Conservation (phyloP, 192 early-diverging fungal genomes). For the Funneliformis geosporum region DNA sequence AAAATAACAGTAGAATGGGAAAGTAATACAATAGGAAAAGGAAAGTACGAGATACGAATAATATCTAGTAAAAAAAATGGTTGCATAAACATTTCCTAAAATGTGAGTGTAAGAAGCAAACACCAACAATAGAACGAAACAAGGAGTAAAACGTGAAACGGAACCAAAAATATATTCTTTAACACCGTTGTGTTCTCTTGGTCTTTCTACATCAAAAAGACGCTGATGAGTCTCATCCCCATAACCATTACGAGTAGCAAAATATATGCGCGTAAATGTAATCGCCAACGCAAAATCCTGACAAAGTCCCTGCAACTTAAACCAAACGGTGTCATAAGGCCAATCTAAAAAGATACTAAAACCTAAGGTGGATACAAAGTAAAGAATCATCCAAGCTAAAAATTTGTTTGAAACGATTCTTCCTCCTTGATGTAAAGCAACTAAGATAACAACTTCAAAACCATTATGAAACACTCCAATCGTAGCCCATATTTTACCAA, state of each 20-base stretch:
- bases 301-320: slow-evolving; percentile 45
- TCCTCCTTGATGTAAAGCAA: slow-evolving; percentile 40
- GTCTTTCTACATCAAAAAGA: background rate
- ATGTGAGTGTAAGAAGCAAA: slow-evolving; percentile 40
- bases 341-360: slow-evolving; percentile 38
- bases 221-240: background rate
- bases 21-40: slow-evolving; percentile 36
- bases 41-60: slow-evolving; percentile 13
- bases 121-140: slow-evolving; percentile 35
- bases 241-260: slow-evolving; percentile 35
- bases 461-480: slow-evolving; percentile 36
- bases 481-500: slow-evolving; percentile 45
- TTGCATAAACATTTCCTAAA: slow-evolving; percentile 44
- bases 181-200: background rate
- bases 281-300: slow-evolving; percentile 38
- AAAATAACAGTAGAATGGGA: slow-evolving; percentile 40
- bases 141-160: background rate
- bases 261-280: slow-evolving; percentile 36
- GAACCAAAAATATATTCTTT: background rate
- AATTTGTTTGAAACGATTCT: slow-evolving; percentile 36
- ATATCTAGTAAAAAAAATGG: slow-evolving; percentile 34
- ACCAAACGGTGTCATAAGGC: slow-evolving; percentile 42
- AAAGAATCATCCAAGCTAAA: slow-evolving; percentile 35
- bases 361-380: slow-evolving; percentile 31
- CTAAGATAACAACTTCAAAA: slow-evolving; percentile 41